phyloP scores from a whole-genome alignment of 1,284 basidiomycete species.

The Tilletiopsis washingtonensis region DNA sequence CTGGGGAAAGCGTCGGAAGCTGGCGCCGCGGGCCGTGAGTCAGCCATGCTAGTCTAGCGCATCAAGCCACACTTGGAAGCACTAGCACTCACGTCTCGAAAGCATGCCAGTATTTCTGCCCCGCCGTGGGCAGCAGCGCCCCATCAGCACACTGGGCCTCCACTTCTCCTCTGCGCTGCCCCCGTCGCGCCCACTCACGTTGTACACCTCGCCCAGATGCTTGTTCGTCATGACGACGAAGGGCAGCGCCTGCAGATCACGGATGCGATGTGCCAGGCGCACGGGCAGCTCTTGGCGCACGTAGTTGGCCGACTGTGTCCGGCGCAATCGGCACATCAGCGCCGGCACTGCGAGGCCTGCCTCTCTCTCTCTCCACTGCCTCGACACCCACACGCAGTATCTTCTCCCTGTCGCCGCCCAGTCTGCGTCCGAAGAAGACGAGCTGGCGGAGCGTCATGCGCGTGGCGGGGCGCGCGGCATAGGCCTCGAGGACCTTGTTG shows the following conservation, averaged over 20 bases:
- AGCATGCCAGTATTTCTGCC: constrained; percentile 50
- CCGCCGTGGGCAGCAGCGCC: no score
- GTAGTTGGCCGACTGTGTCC: constrained; percentile 63
- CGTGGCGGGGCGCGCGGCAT: constrained; percentile 67
- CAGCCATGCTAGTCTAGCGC: no score
- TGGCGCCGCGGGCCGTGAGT: constrained; percentile 37
- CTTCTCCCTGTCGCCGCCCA: constrained; percentile 28
- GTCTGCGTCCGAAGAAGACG: constrained; percentile 52
- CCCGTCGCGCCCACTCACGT: not conserved
- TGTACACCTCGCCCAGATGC: constrained; percentile 72
- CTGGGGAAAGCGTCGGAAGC: constrained; percentile 67
- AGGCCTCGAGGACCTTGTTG: constrained; percentile 71
- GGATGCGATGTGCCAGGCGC: constrained; percentile 75
- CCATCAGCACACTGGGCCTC: no score
- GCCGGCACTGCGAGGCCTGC: not conserved
- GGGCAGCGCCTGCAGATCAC: constrained; percentile 76
- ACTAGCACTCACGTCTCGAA: constrained; percentile 57
- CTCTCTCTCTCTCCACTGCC: no score
- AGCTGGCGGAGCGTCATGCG: constrained; percentile 71
- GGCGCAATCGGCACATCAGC: not conserved
- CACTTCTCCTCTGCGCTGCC: no score
- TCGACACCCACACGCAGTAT: no score
- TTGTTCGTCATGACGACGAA: constrained; percentile 83
- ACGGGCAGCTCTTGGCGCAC: constrained; percentile 80
- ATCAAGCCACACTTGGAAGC: no score